Evolutionary conservation across 2,329 filamentous ascomycete species (phyloP), one percentile per base, ranked within the genome.

Genomic region (Anisogramma anomala): DNA sequence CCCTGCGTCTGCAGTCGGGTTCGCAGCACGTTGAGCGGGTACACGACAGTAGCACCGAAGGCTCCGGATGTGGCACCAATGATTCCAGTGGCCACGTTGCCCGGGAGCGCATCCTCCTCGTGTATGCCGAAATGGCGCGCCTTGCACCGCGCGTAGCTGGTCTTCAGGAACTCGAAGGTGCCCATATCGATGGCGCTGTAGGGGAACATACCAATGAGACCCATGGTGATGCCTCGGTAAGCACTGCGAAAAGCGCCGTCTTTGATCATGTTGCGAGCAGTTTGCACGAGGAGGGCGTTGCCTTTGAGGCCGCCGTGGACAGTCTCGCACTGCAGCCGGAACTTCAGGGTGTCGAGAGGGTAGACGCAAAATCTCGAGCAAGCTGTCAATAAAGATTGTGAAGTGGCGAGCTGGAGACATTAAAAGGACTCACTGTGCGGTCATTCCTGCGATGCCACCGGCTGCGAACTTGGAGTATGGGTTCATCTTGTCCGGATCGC

Each of bases 161-260:
- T 77, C 63, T 98, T 98, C 47, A 95, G 72, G 46, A 91, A 78
- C 63, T 98, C 91, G 55, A 96, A 98, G 0, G 86, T 94, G 49
- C 85, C 86, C 55, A 98, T 81, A 57, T 98, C 91, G 56, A 98
- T 93, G 36, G 91, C 91, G 31, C 87, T 89, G 60, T 96, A 98
- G 0, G 91, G 91, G 54, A 98, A 98, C 79, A 96, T 95, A 58
- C 91, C 91, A 37, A 95, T 66, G 3, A 98, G 71, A 13, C 91
- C 91, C 75, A 96, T 91, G 0, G 87, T 88, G 25, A 98, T 72
- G 30, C 91, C 91, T 40, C 89, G 85, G 60, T 96, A 98, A 48
- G 87, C 89, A 6, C 84, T 72, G 23, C 74, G 68, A 20, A 88
- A 51, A 17, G 85, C 85, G 44, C 84, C 83, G 45, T 79, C 74